Evolutionary conservation across 768 basidiomycete species (phyloP).

Genomic region (Rhodosporidiobolus sp.): DNA sequence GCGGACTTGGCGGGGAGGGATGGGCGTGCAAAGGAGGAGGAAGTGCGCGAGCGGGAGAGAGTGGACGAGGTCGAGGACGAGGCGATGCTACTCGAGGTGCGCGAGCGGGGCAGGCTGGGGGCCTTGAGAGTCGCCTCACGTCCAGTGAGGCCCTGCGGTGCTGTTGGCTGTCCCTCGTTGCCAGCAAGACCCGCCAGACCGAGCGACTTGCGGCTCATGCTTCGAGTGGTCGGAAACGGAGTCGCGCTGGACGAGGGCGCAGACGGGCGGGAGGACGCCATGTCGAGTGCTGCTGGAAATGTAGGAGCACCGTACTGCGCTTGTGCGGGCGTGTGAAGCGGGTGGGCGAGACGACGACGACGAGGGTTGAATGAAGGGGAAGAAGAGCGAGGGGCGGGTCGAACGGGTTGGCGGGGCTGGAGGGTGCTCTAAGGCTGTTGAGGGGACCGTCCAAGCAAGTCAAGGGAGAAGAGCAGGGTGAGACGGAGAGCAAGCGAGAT

Average conservation of each 20-base stretch:
- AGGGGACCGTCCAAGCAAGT: no score
- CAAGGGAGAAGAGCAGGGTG: no score
- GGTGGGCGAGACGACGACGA: no score
- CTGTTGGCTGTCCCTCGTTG: no score
- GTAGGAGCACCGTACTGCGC: not conserved
- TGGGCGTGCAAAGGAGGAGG: not conserved
- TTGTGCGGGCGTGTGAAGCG: no score
- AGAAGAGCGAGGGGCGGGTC: no score
- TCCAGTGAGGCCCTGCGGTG: not conserved
- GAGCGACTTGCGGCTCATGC: not conserved
- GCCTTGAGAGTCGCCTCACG: not conserved
- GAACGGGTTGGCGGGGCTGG: no score
- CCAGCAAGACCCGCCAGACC: not conserved
- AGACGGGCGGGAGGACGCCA: not conserved
- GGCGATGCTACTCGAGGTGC: no score
- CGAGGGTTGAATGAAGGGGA: no score
- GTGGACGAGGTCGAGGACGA: not conserved
- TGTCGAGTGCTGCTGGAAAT: not conserved
- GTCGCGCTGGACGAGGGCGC: not conserved
- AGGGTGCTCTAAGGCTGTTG: no score
- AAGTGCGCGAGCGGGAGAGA: constrained; percentile 1
- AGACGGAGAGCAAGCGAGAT: no score
- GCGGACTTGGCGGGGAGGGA: not conserved
- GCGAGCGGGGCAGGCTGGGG: not conserved
- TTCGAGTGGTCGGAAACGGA: not conserved